phyloP scores from a whole-genome alignment of 805 yeast species.

The Myxozyma vanderwaltii region DNA sequence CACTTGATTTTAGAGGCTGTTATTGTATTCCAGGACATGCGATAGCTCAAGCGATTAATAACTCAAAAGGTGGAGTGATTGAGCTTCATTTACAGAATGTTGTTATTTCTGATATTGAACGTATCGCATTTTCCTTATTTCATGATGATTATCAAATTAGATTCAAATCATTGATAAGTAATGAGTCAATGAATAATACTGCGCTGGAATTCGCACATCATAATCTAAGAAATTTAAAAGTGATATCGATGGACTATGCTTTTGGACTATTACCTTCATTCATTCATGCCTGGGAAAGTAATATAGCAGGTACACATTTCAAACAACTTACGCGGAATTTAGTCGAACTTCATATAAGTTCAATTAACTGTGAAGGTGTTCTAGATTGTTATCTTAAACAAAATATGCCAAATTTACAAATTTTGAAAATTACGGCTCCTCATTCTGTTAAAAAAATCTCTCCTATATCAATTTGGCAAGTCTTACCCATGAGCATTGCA shows the following conservation, averaged over 20 bases:
- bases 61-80: not conserved
- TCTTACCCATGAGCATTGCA: not conserved
- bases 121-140: not conserved
- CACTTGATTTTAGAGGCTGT: constrained; percentile 7
- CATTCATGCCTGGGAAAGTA: not conserved
- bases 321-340: not conserved
- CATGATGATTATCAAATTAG: constrained; percentile 3
- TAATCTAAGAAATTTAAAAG: not conserved
- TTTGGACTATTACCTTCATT: not conserved
- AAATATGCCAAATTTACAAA: not conserved
- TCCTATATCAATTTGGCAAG: not conserved
- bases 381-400: not conserved
- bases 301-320: not conserved
- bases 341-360: constrained; percentile 2
- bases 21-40: constrained; percentile 6
- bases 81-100: constrained; percentile 3
- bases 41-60: not conserved
- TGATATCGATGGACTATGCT: not conserved
- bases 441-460: not conserved
- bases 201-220: not conserved
- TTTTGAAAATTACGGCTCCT: not conserved
- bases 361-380: not conserved
- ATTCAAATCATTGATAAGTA: not conserved
- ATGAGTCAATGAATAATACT: not conserved
- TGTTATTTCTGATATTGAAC: constrained; percentile 2